Evolutionary conservation across 768 basidiomycete species (phyloP).

Genomic region (Leccinellum rugosiceps): DNA sequence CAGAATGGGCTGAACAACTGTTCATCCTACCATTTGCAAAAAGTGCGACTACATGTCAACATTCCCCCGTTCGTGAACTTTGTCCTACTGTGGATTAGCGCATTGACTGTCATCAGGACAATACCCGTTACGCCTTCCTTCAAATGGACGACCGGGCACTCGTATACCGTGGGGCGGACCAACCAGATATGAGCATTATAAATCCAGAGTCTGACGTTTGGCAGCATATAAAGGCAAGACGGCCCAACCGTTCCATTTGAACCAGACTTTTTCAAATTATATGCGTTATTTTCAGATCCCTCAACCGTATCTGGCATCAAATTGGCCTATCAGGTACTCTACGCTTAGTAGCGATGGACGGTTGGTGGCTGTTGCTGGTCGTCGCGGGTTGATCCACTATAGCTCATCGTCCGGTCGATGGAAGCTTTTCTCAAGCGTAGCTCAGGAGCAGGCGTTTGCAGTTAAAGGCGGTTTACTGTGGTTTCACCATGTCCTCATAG

Average conservation of each 20-base stretch:
- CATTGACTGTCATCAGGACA: conserved; percentile 59
- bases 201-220: conserved; percentile 98
- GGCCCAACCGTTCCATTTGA: conserved; percentile 1
- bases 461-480: conserved; percentile 92
- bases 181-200: conserved; percentile 97
- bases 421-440: conserved; percentile 81
- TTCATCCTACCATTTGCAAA: conserved; percentile 92
- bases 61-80: conserved; percentile 68
- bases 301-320: conserved; percentile 78
- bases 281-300: conserved; percentile 62
- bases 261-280: neutral
- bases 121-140: conserved; percentile 91
- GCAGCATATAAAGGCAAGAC: conserved; percentile 86
- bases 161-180: conserved; percentile 93
- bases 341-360: conserved; percentile 88
- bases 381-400: conserved; percentile 89
- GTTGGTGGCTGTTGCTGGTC: conserved; percentile 88
- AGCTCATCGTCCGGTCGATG: conserved; percentile 92
- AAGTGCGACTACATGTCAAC: conserved; percentile 88
- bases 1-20: conserved; percentile 66
- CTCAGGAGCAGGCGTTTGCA: conserved; percentile 82
- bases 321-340: conserved; percentile 94
- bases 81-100: neutral
- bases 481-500: conserved; percentile 95
- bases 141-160: conserved; percentile 94